Conservation (phyloP, 179 eudicot genomes). For the Beta lomatogona region DNA sequence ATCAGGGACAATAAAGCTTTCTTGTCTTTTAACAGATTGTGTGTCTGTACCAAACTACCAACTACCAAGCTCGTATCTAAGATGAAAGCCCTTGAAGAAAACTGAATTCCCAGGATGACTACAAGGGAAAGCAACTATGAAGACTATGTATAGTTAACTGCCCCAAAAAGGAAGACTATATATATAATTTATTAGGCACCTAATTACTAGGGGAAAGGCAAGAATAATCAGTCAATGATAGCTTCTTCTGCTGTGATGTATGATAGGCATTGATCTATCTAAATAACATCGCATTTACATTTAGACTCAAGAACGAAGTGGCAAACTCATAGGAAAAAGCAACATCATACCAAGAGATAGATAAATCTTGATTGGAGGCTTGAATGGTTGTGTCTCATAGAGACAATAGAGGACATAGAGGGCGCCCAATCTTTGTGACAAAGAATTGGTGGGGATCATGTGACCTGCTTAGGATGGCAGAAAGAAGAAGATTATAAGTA, state of each 20-base stretch:
- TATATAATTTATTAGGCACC: neutral
- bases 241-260: neutral
- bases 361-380: constrained; percentile 77
- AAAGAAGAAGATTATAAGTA: neutral
- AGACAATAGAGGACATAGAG: constrained; percentile 84
- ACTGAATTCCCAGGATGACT: neutral
- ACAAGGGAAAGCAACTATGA: neutral
- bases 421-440: constrained; percentile 69
- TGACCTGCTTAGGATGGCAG: constrained; percentile 50
- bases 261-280: constrained; percentile 1
- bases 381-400: constrained; percentile 81
- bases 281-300: neutral
- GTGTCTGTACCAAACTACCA: neutral
- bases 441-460: constrained; percentile 47
- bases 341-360: constrained; percentile 64
- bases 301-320: neutral
- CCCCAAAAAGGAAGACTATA: too few relatives aligned
- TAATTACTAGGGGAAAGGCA: neutral
- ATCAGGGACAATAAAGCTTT: neutral
- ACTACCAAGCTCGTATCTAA: neutral
- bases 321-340: neutral
- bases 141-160: neutral
- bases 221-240: neutral
- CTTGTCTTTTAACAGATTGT: neutral
- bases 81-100: neutral